Conservation (phyloP, 2,329 filamentous ascomycete genomes). For the Dactylellina haptotyla region DNA sequence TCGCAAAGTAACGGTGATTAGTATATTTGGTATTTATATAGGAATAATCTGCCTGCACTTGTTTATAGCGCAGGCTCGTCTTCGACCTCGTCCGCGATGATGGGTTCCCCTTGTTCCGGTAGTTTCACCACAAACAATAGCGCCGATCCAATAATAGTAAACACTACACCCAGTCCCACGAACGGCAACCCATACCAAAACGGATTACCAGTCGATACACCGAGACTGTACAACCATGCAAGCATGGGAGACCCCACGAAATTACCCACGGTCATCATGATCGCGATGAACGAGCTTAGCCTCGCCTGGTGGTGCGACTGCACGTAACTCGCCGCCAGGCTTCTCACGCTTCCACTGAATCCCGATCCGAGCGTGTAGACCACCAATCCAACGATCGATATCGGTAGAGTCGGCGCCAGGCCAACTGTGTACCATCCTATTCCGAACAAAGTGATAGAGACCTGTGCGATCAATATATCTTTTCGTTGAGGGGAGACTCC, state of each 20-base stretch:
- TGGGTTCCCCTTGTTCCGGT: conserved; percentile 24
- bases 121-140: conserved; percentile 35
- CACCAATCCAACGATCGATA: conserved; percentile 31
- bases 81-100: conserved; percentile 21
- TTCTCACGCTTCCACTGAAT: conserved; percentile 45
- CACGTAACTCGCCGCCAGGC: conserved; percentile 47
- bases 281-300: conserved; percentile 39
- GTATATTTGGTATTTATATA: neutral
- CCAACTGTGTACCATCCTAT: conserved; percentile 39
- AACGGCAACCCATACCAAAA: conserved; percentile 46
- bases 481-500: conserved; percentile 44
- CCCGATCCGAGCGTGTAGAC: conserved; percentile 32
- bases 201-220: conserved; percentile 39
- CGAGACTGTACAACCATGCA: conserved; percentile 36
- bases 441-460: conserved; percentile 33
- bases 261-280: conserved; percentile 40
- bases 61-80: conserved; percentile 1
- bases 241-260: conserved; percentile 43
- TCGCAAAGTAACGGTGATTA: too few relatives aligned
- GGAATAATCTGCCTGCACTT: neutral
- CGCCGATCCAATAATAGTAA: conserved; percentile 29
- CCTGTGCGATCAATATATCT: conserved; percentile 39
- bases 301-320: conserved; percentile 48
- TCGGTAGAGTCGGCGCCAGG: conserved; percentile 27
- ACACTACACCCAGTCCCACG: conserved; percentile 16